Evolutionary conservation across 495 filamentous ascomycete genomes (phyloP).

Genomic region (Cercophora samala): DNA sequence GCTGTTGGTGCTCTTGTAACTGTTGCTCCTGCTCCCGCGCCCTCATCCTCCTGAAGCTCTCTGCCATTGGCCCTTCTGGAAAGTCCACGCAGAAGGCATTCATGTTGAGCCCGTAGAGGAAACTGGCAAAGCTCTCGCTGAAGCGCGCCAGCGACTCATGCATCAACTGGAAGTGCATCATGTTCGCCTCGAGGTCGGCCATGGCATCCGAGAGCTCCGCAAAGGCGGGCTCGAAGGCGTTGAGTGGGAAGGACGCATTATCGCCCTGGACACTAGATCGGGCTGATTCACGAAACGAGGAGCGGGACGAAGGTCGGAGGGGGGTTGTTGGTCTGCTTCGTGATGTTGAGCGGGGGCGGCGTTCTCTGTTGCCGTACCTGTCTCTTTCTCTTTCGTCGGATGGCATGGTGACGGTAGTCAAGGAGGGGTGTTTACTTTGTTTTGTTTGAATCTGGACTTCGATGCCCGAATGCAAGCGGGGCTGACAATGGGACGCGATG

Average conservation of each 20-base stretch:
- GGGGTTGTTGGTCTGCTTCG: constrained; percentile 87
- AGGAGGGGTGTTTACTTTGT: constrained; percentile 3
- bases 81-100: constrained; percentile 99
- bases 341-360: constrained; percentile 46
- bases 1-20: constrained; percentile 4
- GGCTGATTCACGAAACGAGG: constrained; percentile 70
- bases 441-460: constrained; percentile 3
- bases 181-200: constrained; percentile 93
- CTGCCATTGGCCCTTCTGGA: constrained; percentile 64
- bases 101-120: constrained; percentile 95
- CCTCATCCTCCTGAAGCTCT: constrained; percentile 67
- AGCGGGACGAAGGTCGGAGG: constrained; percentile 84
- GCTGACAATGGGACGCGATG: constrained; percentile 1
- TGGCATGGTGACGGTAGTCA: constrained; percentile 20
- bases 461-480: constrained; percentile 5
- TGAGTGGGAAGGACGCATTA: constrained; percentile 65
- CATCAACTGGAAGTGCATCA: constrained; percentile 96
- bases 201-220: constrained; percentile 92
- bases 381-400: neutral
- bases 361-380: constrained; percentile 7
- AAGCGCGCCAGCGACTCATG: constrained; percentile 93
- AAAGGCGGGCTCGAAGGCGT: constrained; percentile 80
- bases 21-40: constrained; percentile 45
- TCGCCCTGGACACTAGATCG: constrained; percentile 54
- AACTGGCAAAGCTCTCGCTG: constrained; percentile 92